Evolutionary conservation across 106 monocot genomes (phyloP).

Genomic region (Phalaenopsis aphrodite): DNA sequence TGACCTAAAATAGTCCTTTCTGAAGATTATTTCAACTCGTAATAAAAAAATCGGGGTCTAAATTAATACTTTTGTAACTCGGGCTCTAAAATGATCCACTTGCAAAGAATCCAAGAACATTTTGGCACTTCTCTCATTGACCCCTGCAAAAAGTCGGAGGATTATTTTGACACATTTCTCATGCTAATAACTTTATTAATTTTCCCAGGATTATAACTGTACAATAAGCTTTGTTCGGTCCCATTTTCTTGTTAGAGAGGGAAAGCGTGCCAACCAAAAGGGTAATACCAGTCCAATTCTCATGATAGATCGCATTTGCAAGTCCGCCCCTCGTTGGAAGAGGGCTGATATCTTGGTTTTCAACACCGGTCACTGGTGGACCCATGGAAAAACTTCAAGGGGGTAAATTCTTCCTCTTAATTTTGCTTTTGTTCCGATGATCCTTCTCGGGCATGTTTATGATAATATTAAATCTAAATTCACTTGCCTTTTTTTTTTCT

Average conservation of each 20-base stretch:
- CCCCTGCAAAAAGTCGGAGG: too few relatives aligned
- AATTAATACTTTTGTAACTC: too few relatives aligned
- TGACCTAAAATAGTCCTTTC: too few relatives aligned
- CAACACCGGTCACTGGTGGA: slow-evolving; percentile 99
- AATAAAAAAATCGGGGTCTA: too few relatives aligned
- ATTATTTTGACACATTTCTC: too few relatives aligned
- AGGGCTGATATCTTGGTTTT: slow-evolving; percentile 77
- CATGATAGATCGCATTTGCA: slow-evolving; percentile 72
- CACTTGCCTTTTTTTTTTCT: neutral
- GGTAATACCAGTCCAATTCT: slow-evolving; percentile 69
- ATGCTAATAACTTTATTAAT: neutral
- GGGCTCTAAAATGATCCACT: too few relatives aligned
- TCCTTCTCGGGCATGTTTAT: neutral
- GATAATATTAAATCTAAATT: neutral
- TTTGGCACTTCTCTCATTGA: too few relatives aligned
- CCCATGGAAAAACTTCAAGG: slow-evolving; percentile 84
- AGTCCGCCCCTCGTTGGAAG: slow-evolving; percentile 77
- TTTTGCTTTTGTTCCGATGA: neutral
- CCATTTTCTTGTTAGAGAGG: slow-evolving; percentile 89
- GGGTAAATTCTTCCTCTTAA: slow-evolving; percentile 39
- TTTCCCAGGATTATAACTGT: slow-evolving; percentile 71
- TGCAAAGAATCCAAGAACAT: too few relatives aligned
- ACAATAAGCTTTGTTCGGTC: slow-evolving; percentile 81
- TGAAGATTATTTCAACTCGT: too few relatives aligned
- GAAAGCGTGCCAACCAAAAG: slow-evolving; percentile 37